Evolutionary conservation across 2,329 filamentous ascomycete species (phyloP).

Genomic region (Aspergillus bombycis): DNA sequence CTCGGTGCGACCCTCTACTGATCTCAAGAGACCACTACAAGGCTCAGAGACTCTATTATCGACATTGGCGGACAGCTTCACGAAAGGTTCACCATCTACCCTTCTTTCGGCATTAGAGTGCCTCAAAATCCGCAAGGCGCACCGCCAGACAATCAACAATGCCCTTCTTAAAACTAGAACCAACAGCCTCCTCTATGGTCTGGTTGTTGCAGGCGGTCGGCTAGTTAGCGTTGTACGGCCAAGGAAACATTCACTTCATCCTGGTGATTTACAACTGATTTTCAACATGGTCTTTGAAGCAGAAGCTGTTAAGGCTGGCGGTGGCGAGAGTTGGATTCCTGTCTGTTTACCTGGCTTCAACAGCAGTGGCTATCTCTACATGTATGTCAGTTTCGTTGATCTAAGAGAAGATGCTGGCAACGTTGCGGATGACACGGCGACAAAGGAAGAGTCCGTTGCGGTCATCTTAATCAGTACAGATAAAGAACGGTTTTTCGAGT

Average conservation of each 20-base stretch:
- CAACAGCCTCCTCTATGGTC: constrained; percentile 82
- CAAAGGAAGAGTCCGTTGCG: constrained; percentile 73
- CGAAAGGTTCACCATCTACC: constrained; percentile 84
- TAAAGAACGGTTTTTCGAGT: constrained; percentile 89
- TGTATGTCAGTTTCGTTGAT: constrained; percentile 97
- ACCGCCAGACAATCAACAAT: constrained; percentile 84
- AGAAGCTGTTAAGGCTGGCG: constrained; percentile 84
- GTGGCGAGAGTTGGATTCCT: constrained; percentile 97
- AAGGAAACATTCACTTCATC: constrained; percentile 92
- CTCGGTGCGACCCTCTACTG: constrained; percentile 86
- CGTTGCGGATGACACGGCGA: constrained; percentile 45
- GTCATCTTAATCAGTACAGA: constrained; percentile 90
- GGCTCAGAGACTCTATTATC: constrained; percentile 91
- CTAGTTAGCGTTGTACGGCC: constrained; percentile 94
- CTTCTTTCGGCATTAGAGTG: constrained; percentile 91
- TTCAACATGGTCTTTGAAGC: constrained; percentile 99
- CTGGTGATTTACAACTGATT: constrained; percentile 91
- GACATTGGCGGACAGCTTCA: constrained; percentile 92
- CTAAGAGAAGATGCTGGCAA: constrained; percentile 54
- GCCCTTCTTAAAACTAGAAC: constrained; percentile 78
- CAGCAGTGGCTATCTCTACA: constrained; percentile 93
- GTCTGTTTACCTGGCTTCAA: constrained; percentile 96
- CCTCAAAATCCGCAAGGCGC: constrained; percentile 84
- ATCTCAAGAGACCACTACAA: constrained; percentile 84
- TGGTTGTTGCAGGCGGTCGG: constrained; percentile 88